These are phyloP conservation scores for Talaromyces wortmannii DNA, from an alignment of 495 filamentous ascomycete species.

Conservation along the genomic window DNA sequence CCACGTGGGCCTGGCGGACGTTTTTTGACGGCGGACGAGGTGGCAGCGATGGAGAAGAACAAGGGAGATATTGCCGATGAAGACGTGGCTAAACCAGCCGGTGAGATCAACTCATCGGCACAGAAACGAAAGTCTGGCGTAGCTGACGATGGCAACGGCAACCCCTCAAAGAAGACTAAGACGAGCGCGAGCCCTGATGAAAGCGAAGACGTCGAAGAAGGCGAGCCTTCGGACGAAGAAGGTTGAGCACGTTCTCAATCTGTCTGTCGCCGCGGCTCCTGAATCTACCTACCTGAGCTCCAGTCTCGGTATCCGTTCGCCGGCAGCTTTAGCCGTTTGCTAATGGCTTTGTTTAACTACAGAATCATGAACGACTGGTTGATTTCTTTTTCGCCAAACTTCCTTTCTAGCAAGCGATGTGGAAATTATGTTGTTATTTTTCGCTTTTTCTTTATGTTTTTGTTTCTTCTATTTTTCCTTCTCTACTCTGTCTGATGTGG, in stretches of 20 bases:
- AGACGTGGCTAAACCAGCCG: slow-evolving; percentile 13
- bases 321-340: background rate
- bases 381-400: background rate
- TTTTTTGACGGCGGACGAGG: slow-evolving; percentile 97
- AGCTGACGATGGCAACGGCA: slow-evolving; percentile 30
- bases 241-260: slow-evolving; percentile 21
- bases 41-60: slow-evolving; percentile 75
- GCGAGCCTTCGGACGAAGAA: slow-evolving; percentile 40
- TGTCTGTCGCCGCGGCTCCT: background rate
- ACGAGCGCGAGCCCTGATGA: slow-evolving; percentile 36
- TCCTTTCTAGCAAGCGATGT: slow-evolving; percentile 34
- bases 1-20: slow-evolving; percentile 93
- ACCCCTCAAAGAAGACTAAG: slow-evolving; percentile 42
- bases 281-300: background rate
- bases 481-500: slow-evolving; percentile 14
- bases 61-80: slow-evolving; percentile 29
- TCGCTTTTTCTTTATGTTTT: slow-evolving; percentile 10
- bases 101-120: slow-evolving; percentile 18
- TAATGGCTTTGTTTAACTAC: background rate
- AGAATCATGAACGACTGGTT: background rate
- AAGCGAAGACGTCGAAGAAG: slow-evolving; percentile 42
- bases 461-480: slow-evolving; percentile 12
- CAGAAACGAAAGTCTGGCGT: slow-evolving; percentile 48
- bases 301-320: background rate
- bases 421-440: slow-evolving; percentile 3